Base-by-base conservation (phyloP, 345 rosid species). In the Pistacia atlantica region DNA sequence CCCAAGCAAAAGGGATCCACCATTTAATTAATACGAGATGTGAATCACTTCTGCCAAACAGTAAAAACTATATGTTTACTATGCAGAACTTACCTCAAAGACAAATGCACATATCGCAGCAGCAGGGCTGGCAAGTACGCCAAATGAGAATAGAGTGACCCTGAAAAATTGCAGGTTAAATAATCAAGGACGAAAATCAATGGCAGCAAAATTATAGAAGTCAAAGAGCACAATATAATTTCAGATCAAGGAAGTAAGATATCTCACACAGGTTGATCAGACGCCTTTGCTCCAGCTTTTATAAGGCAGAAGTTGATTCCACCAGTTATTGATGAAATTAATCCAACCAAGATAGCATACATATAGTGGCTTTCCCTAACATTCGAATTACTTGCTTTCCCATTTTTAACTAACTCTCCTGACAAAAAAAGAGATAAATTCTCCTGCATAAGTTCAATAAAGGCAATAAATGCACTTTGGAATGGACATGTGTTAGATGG, bases 201-300 rank as follows among this genome's bases (percentile, higher is more conserved):
- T 8, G 38, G 52, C 45, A 73, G 42, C 51, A 37, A 22, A 65
- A 62, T 8, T 35, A 55, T 49, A 63, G 68, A 67, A 45, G 56
- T 37, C 13, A 64, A 33, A 35, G 22, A 38, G 48, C 28, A 72
- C 33, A 11, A 48, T 3, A 75, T 12, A 42, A 46, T 59, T 60
- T 46, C 46, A 59, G 35, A 56, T 8, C 69, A 31, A 63, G 31
- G 66, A 65, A 45, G 69, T 65, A 57, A 69, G 67, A 60, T 42
- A 31, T 72, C 97, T 88, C 86, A 95, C 98, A 93, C 75, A 74
- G 98, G 95, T 80, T 91, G 97, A 81, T 88, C 97, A 14, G 92
- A 88, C 65, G 96, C 93, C 86, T 86, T 91, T 75, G 97, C 95
- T 67, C 89, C 94, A 76, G 97, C 91, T 79, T 83, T 90, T 75